Conservation (phyloP, 805 yeast genomes). For the Sungouiella thailandica region DNA sequence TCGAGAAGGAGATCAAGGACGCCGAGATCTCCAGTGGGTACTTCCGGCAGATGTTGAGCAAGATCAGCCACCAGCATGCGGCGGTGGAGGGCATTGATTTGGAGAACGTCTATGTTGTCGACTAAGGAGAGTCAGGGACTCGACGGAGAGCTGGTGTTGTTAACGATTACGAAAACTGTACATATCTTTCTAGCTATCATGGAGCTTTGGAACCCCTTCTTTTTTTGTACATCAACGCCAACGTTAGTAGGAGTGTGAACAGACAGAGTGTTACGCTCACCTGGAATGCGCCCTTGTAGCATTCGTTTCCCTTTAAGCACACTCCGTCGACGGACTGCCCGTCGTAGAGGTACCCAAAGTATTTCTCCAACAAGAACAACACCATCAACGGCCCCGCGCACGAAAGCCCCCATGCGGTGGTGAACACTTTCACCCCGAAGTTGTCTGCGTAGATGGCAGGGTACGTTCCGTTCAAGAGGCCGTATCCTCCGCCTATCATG, state of each 20-base stretch:
- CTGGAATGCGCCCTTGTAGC: slow-evolving; percentile 35
- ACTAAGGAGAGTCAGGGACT: slow-evolving; percentile 13
- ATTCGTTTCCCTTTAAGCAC: slow-evolving; percentile 32
- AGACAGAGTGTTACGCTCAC: slow-evolving; percentile 26
- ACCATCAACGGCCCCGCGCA: slow-evolving; percentile 66
- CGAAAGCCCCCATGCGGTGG: slow-evolving; percentile 71
- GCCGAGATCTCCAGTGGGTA: slow-evolving; percentile 54
- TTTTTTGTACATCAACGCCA: background rate
- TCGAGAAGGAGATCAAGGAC: slow-evolving; percentile 46
- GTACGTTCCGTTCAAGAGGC: slow-evolving; percentile 65
- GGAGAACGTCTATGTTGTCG: slow-evolving; percentile 38
- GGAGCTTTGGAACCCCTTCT: background rate
- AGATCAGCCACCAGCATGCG: slow-evolving; percentile 39
- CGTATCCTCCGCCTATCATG: slow-evolving; percentile 62
- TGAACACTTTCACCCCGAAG: slow-evolving; percentile 62
- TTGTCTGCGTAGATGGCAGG: slow-evolving; percentile 73
- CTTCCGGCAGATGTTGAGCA: slow-evolving; percentile 46
- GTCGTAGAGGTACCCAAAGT: slow-evolving; percentile 54
- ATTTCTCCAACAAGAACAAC: slow-evolving; percentile 48
- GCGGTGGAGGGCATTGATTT: slow-evolving; percentile 40
- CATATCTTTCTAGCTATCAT: background rate
- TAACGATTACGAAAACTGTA: background rate
- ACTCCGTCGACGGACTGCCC: slow-evolving; percentile 36
- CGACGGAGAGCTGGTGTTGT: background rate
- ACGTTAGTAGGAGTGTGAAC: slow-evolving; percentile 13